phyloP scores from a whole-genome alignment of 257 asterid genomes.

The Leptodermis oblonga region DNA sequence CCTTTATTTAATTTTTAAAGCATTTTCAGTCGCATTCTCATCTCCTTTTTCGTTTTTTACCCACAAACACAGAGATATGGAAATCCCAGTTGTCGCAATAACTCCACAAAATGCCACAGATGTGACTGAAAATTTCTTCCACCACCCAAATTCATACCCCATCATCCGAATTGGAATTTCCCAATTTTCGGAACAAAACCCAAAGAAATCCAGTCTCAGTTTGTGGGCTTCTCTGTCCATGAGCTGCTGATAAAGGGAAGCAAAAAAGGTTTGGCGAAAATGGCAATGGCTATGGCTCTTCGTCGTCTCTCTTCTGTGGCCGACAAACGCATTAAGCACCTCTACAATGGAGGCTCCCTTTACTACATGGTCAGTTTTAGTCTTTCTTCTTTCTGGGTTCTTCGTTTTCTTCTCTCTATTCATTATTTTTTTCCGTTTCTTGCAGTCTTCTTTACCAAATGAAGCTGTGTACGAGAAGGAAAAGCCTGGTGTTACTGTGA shows the following conservation, averaged over 20 bases:
- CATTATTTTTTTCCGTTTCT: neutral
- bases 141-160: slow-evolving; percentile 53
- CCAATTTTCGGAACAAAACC: slow-evolving; percentile 1
- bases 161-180: neutral
- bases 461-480: slow-evolving; percentile 86
- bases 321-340: slow-evolving; percentile 57
- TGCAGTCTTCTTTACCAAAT: slow-evolving; percentile 67
- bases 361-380: slow-evolving; percentile 55
- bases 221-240: slow-evolving; percentile 3
- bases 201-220: neutral
- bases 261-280: neutral
- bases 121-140: slow-evolving; percentile 40
- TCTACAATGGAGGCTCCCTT: slow-evolving; percentile 51
- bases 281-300: slow-evolving; percentile 75
- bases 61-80: slow-evolving; percentile 12
- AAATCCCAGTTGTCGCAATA: slow-evolving; percentile 9
- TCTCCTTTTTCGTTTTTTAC: neutral
- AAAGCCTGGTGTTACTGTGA: slow-evolving; percentile 61
- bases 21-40: no score
- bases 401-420: neutral
- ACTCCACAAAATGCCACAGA: slow-evolving; percentile 30
- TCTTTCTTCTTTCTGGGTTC: neutral
- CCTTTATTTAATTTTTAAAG: no score
- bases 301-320: slow-evolving; percentile 69
- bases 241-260: slow-evolving; percentile 16